Base-by-base conservation (phyloP, 495 filamentous ascomycete species). In the Penicillium waksmanii region DNA sequence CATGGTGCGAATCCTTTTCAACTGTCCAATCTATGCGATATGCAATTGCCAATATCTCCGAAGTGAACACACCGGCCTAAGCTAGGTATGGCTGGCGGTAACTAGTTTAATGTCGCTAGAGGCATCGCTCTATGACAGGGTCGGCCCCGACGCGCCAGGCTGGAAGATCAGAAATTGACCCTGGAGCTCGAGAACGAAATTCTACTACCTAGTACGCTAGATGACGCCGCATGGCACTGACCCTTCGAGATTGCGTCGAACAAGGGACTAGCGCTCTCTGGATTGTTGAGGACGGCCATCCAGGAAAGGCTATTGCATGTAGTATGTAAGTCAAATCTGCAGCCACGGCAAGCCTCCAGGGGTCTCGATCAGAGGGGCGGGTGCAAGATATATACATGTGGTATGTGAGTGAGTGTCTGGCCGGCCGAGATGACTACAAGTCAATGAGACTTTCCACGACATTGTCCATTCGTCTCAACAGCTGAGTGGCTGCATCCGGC, bases 141-240 rank as follows among this genome's bases (percentile, higher is more conserved):
- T 19, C n/a, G n/a, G 42, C 42, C 17, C 42, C 9, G 15, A 44
- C 21, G 42, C 42, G 42, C 42, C 42, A 18, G 8, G 17, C 46
- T 15, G 40, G 40, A 47, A 23, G 18, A 47, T 47, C 44, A 10
- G 21, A 25, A 23, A 23, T 5, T 47, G 19, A 19, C n/a, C 6
- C 12, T 17, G 17, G 15, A 19, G 15, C 8, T 19, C 23, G 4
- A n/a, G 6, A 27, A 23, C 19, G 46, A 27, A 19, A 48, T 25
- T 21, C 46, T 48, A 48, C n/a, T n/a, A n/a, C n/a, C n/a, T n/a
- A n/a, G n/a, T n/a, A n/a, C 46, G 46, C 46, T 48, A 48, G 46
- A 48, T 27, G 21, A 27, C 18, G 46, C 46, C 46, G 18, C 19
- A 48, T 23, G 23, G 46, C 46, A 48, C 46, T 48, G 46, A 48